Evolutionary conservation across 208 protist genomes (phyloP), one percentile per base, ranked within the genome.

Genomic region (Leishmania lainsoni): DNA sequence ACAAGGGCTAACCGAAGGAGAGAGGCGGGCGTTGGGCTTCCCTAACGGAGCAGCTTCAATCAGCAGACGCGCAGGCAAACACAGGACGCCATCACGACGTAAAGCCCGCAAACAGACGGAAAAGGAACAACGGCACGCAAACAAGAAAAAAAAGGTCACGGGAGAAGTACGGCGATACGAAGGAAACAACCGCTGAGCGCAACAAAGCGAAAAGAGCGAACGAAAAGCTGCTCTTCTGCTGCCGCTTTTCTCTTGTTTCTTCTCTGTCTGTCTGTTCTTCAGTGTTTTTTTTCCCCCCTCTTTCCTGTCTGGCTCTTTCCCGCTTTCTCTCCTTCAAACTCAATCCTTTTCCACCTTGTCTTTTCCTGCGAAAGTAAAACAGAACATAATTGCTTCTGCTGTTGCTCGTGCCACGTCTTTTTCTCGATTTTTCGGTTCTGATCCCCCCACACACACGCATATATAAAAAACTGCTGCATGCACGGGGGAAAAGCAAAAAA

Each of bases 131-230:
- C 65, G 20, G 1, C 65, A 70, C 14, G 16, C n/a, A 14, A 70
- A 45, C 65, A 26, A 66, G 22, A 79, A 66, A 65, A 20, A 1
- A 79, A 79, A 79, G 20, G 17, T 45, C 42, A 45, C 42, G 42
- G 42, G 42, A 45, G 76, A 81, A 71, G 29, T n/a, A 84, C 68
- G 61, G 48, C 16, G 42, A 74, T 65, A 82, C 35, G 77, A 79
- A 76, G 80, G 35, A 42, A 74, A 78, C 71, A 72, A 77, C 16
- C 48, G 0, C 68, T 65, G 26, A 69, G 39, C 35, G 52, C 52
- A 56, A 22, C 52, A 56, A 56, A 12, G 16, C 10, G 16, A 20
- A 56, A 20, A 56, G 52, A 56, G 52, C 10, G 52, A 56, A 56
- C 52, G 17, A 56, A 56, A 56, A 20, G 52, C 52, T 56, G 8